Conservation (phyloP, 2,329 filamentous ascomycete genomes). For the Kalaharituber pfeilii region DNA sequence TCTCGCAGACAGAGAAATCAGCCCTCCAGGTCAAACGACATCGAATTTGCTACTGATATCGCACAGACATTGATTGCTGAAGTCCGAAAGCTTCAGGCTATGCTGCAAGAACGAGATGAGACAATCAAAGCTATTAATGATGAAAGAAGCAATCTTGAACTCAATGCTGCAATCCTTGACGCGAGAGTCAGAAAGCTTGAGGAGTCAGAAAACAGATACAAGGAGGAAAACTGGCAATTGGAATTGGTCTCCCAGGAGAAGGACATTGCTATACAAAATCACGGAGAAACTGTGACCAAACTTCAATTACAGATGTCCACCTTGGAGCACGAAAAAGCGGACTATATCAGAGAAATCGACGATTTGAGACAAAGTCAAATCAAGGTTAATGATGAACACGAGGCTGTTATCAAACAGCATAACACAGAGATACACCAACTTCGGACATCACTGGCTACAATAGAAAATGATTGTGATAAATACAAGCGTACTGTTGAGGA, state of each 20-base stretch:
- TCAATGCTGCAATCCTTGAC: slow-evolving; percentile 60
- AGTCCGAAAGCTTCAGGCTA: slow-evolving; percentile 70
- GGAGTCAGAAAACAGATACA: slow-evolving; percentile 88
- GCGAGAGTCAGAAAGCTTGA: slow-evolving; percentile 69
- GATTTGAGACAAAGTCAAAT: slow-evolving; percentile 67
- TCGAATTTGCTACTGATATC: slow-evolving; percentile 96
- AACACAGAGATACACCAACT: slow-evolving; percentile 55
- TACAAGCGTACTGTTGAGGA: slow-evolving; percentile 80
- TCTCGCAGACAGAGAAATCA: slow-evolving; percentile 54
- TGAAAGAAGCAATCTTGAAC: slow-evolving; percentile 63
- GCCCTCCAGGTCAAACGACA: slow-evolving; percentile 74
- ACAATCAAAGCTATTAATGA: slow-evolving; percentile 55
- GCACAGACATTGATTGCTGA: slow-evolving; percentile 89
- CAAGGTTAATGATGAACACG: slow-evolving; percentile 66
- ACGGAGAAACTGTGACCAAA: slow-evolving; percentile 66
- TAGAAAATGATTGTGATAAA: slow-evolving; percentile 59
- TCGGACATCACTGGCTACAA: slow-evolving; percentile 60
- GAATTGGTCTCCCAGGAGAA: slow-evolving; percentile 84
- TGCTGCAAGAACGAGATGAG: slow-evolving; percentile 77
- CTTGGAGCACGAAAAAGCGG: slow-evolving; percentile 55
- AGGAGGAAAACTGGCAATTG: slow-evolving; percentile 96
- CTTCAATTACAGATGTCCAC: slow-evolving; percentile 54
- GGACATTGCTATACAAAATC: slow-evolving; percentile 53
- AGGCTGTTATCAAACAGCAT: slow-evolving; percentile 58
- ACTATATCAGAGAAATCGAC: slow-evolving; percentile 71